These are phyloP conservation scores for Candida glucosophila DNA, from an alignment of 1,139 yeast genomes.

Conservation along the genomic window DNA sequence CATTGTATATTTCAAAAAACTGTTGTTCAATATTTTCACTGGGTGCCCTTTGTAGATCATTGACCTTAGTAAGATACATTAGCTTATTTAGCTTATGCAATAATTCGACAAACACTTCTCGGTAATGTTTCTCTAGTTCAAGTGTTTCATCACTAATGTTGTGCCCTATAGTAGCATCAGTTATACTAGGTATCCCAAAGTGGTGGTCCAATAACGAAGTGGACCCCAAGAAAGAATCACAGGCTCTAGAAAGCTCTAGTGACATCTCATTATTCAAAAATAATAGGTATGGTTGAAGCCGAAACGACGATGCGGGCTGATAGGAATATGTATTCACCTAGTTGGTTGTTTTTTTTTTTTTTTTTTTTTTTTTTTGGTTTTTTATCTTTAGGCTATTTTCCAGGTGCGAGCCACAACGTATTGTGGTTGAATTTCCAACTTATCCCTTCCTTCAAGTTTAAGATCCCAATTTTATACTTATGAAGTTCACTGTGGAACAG, in stretches of 20 bases:
- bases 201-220: constrained; percentile 18
- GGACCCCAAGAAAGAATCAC: constrained; percentile 13
- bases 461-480: no score
- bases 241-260: constrained; percentile 11
- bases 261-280: no score
- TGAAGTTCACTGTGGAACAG: no score
- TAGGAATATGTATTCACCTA: no score
- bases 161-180: constrained; percentile 1
- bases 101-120: constrained; percentile 12
- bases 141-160: constrained; percentile 4
- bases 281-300: background rate
- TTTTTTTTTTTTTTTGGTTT: no score
- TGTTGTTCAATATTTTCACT: constrained; percentile 8
- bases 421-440: constrained; percentile 34
- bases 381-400: no score
- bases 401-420: no score
- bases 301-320: no score
- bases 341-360: no score
- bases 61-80: constrained; percentile 20
- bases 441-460: no score
- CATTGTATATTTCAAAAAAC: constrained; percentile 6
- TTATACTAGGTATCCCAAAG: constrained; percentile 19
- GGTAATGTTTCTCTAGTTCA: constrained; percentile 15
- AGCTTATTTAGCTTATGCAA: constrained; percentile 18
- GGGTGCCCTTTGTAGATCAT: constrained; percentile 10